Base-by-base conservation (phyloP, 768 basidiomycete genomes). In the Termitomyces sp. region DNA sequence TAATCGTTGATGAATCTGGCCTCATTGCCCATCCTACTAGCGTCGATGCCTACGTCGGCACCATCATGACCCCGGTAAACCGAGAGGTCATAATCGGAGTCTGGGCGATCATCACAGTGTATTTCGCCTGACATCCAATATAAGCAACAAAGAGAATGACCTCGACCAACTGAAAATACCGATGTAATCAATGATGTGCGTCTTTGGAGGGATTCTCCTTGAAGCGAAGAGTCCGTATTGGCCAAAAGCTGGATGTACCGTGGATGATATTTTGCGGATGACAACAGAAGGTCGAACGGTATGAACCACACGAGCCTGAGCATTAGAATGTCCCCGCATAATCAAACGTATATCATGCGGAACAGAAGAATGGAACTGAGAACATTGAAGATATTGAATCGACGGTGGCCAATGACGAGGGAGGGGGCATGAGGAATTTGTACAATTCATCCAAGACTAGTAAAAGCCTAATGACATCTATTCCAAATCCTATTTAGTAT, bases 1-100 rank as follows among this genome's bases (percentile, higher is more conserved):
- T 89, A 98, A 76, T 96, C 95, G 67, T 97, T 97, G 61, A 93
- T 80, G 70, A 96, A 95, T 68, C 95, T 79, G 1, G 88, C 89
- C 72, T 94, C 92, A 73, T 96, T 97, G 34, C 95, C 95, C 78
- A 83, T 83, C 3, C 48, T 65, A 34, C 78, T 77, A 20, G 94
- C 93, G 70, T 97, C 94, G 45, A 91, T 79, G 1, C 93, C 94
- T 20, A 95, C 82, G 67, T 78, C 87, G 45, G 82, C 69, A 8
- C 84, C 85, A 56, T 80, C 77, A 60, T 77, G 73, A 54, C 81
- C 74, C 40, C 86, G 87, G 70, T 83, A 78, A n/a, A 96, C 80
- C 14, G 88, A 93, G 31, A 96, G 77, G 73, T 96, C 95, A 70
- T 96, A 96, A 72, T 96, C 88, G n/a, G 90, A 90, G 37, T 81